Evolutionary conservation across 108 stramenopile species (phyloP).

Genomic region (Schizochytrium sp.): DNA sequence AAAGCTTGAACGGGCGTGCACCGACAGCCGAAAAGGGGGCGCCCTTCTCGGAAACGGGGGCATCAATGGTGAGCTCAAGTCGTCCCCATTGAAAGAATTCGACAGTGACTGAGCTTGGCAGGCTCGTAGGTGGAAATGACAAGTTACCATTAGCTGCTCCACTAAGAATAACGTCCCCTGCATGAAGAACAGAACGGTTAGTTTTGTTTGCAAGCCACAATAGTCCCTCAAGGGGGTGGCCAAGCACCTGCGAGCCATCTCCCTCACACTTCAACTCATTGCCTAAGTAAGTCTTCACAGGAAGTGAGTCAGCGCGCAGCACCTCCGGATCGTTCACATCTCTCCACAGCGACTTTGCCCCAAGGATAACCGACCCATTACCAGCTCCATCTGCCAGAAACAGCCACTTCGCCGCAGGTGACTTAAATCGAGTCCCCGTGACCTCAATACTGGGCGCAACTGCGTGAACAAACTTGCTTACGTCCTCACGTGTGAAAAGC

Average conservation of each 20-base stretch:
- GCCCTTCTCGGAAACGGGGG: too few relatives aligned
- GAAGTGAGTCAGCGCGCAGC: neutral
- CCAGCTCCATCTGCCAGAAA: slow-evolving; percentile 33
- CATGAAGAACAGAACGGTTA: neutral
- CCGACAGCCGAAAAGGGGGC: too few relatives aligned
- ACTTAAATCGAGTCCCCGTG: neutral
- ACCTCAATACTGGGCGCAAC: slow-evolving; percentile 21
- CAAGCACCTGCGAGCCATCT: neutral
- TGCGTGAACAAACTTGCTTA: neutral
- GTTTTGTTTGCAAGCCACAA: neutral
- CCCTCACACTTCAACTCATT: neutral
- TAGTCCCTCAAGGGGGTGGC: slow-evolving; percentile 30
- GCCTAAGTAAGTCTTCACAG: neutral
- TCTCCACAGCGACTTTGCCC: slow-evolving; percentile 20
- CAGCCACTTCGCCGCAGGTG: neutral
- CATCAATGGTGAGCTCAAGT: slow-evolving; percentile 27
- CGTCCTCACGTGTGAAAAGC: neutral
- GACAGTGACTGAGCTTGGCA: neutral
- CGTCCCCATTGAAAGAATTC: neutral
- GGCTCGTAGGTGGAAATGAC: neutral
- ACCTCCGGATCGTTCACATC: neutral
- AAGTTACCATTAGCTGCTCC: neutral
- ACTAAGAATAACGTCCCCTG: slow-evolving; percentile 4
- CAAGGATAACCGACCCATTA: slow-evolving; percentile 17
- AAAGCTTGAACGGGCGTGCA: too few relatives aligned